A percentile compares a stretch with the other conserved stretches of the same genome.
phyloP scores from a whole-genome alignment of 805 yeast species.

The Zygoascus biomembranicola region DNA sequence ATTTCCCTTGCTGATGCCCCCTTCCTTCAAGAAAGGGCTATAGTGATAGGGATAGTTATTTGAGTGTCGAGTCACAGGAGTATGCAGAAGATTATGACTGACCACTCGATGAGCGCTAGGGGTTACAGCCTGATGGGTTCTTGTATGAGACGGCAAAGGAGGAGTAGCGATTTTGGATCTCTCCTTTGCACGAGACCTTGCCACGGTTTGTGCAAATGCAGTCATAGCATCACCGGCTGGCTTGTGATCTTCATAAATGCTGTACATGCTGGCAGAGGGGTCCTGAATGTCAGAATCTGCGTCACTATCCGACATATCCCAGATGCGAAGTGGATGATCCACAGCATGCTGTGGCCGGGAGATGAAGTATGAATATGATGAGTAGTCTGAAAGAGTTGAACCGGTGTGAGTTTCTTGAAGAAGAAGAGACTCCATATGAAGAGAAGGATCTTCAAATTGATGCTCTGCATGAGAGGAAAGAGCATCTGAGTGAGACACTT shows the following conservation, averaged over 20 bases:
- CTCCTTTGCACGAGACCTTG: slow-evolving; percentile 10
- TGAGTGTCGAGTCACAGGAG: not conserved
- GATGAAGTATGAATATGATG: not conserved
- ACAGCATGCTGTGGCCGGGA: not conserved
- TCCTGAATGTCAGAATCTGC: slow-evolving; percentile 17
- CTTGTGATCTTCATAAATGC: not conserved
- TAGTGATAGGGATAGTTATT: not conserved
- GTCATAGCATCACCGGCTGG: slow-evolving; percentile 16
- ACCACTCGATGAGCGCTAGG: not conserved
- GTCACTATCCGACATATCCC: slow-evolving; percentile 11
- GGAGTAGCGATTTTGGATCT: not conserved
- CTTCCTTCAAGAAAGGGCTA: not conserved
- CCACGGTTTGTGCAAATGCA: slow-evolving; percentile 19
- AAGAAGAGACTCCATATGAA: not conserved
- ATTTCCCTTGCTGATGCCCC: not conserved
- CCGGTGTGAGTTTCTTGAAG: not conserved
- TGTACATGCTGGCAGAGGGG: slow-evolving; percentile 3
- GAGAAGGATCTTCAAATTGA: not conserved
- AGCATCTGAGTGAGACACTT: not conserved
- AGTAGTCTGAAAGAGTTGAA: not conserved
- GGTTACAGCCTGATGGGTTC: not conserved
- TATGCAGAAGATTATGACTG: not conserved
- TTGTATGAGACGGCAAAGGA: not conserved
- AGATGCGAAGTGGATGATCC: not conserved
- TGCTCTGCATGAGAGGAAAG: not conserved